Evolutionary conservation across 345 rosid species (phyloP).

Genomic region (Cardiospermum halicacabum): DNA sequence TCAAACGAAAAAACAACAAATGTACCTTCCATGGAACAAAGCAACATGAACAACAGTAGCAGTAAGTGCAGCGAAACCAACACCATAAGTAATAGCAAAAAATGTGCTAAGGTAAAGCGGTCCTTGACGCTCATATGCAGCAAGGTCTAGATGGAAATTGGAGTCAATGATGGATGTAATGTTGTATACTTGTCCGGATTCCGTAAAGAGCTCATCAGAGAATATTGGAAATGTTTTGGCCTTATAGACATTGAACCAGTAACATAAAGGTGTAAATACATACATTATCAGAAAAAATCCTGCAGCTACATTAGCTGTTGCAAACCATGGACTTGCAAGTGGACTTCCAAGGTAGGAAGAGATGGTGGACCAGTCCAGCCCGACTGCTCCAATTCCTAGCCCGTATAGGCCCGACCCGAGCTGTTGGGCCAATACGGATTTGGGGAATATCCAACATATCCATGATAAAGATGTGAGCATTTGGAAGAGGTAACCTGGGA

Average conservation of each 20-base stretch:
- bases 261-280: constrained; percentile 62
- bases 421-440: constrained; percentile 76
- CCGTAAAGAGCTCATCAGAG: constrained; percentile 71
- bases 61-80: constrained; percentile 84
- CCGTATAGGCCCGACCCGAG: constrained; percentile 94
- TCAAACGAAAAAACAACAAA: neutral
- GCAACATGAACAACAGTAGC: constrained; percentile 82
- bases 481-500: constrained; percentile 86
- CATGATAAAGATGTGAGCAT: constrained; percentile 89
- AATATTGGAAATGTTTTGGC: constrained; percentile 88
- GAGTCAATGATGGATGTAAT: constrained; percentile 68
- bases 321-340: constrained; percentile 99
- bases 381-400: constrained; percentile 68
- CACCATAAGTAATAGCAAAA: constrained; percentile 82
- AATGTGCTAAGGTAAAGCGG: constrained; percentile 81
- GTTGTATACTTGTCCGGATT: constrained; percentile 63
- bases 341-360: constrained; percentile 97
- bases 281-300: constrained; percentile 74
- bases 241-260: constrained; percentile 68
- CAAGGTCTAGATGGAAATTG: constrained; percentile 65
- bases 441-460: constrained; percentile 87
- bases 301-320: constrained; percentile 87
- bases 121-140: constrained; percentile 73
- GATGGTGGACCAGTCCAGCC: constrained; percentile 91
- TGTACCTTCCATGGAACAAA: constrained; percentile 90